Evolutionary conservation across 176 grass and related monocot species (phyloP).

Genomic region (Ampelocalamus luodianensis): DNA sequence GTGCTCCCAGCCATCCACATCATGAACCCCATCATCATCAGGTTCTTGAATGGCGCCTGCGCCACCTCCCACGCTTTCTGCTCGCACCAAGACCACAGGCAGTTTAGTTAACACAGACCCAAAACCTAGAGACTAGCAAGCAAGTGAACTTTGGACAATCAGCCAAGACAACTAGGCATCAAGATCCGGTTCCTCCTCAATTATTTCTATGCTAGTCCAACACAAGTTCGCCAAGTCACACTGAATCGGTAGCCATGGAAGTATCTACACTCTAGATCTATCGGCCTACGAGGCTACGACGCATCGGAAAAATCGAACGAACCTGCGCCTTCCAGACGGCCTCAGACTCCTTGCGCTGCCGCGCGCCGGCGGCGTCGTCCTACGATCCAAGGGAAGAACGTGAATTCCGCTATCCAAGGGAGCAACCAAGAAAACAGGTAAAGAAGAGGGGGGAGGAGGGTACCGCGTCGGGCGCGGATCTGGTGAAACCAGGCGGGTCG

Average conservation of each 20-base stretch:
- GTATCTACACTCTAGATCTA: constrained; percentile 21
- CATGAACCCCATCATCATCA: constrained; percentile 99
- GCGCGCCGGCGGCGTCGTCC: constrained; percentile 75
- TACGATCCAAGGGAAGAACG: constrained; percentile 24
- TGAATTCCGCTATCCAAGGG: constrained; percentile 15
- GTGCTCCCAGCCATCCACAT: constrained; percentile 99
- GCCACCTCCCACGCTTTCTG: constrained; percentile 99
- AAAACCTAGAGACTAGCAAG: constrained; percentile 12
- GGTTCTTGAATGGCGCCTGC: constrained; percentile 94
- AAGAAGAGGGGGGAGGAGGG: background rate
- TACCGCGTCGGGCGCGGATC: constrained; percentile 76
- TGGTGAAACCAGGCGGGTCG: constrained; percentile 79
- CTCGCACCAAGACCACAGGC: constrained; percentile 25
- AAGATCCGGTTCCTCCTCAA: constrained; percentile 12
- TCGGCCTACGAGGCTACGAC: background rate
- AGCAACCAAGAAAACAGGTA: background rate
- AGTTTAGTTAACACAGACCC: background rate
- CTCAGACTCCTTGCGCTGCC: constrained; percentile 90
- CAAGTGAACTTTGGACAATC: constrained; percentile 16
- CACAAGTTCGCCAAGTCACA: background rate
- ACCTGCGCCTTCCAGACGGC: constrained; percentile 90
- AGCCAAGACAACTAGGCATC: background rate
- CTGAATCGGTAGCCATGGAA: background rate
- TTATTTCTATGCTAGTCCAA: background rate
- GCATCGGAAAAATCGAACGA: constrained; percentile 14